phyloP scores from a whole-genome alignment of 2,329 filamentous ascomycete species.

The Botryotinia convoluta region DNA sequence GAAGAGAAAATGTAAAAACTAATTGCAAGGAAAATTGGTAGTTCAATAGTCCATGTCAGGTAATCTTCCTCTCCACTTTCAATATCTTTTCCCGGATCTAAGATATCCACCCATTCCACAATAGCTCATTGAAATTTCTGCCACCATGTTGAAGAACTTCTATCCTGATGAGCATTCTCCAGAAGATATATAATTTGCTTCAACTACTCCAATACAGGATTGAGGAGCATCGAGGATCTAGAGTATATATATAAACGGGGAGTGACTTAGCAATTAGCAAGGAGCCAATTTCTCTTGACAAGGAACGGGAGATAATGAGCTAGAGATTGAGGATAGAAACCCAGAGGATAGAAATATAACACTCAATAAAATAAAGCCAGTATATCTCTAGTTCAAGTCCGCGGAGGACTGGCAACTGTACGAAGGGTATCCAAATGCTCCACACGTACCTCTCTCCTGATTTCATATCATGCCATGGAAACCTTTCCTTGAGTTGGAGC shows the following conservation, averaged over 20 bases:
- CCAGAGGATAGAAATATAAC: not conserved
- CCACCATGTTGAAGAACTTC: not conserved
- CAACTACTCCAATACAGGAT: not conserved
- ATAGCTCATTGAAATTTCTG: not conserved
- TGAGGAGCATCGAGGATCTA: not conserved
- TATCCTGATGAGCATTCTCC: not conserved
- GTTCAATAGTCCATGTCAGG: too few species aligned
- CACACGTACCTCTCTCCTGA: not conserved
- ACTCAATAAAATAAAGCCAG: not conserved
- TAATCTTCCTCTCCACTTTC: not conserved
- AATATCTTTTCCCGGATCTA: not conserved
- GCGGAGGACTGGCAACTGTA: not conserved
- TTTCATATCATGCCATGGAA: not conserved
- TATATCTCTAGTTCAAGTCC: not conserved
- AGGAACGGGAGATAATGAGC: not conserved
- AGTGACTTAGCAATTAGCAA: not conserved
- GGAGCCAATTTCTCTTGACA: not conserved
- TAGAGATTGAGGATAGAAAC: not conserved
- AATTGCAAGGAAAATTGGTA: too few species aligned
- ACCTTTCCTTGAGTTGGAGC: not conserved
- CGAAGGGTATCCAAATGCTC: not conserved
- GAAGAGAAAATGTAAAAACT: rapidly evolving
- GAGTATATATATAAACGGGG: not conserved
- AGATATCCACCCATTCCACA: not conserved
- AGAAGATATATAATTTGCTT: not conserved